Percentiles rank a stretch among this genome's conserved stretches.
These are phyloP conservation scores for Sclerotinia subarctica DNA, from an alignment of 2,329 filamentous ascomycete genomes.

Conservation along the genomic window DNA sequence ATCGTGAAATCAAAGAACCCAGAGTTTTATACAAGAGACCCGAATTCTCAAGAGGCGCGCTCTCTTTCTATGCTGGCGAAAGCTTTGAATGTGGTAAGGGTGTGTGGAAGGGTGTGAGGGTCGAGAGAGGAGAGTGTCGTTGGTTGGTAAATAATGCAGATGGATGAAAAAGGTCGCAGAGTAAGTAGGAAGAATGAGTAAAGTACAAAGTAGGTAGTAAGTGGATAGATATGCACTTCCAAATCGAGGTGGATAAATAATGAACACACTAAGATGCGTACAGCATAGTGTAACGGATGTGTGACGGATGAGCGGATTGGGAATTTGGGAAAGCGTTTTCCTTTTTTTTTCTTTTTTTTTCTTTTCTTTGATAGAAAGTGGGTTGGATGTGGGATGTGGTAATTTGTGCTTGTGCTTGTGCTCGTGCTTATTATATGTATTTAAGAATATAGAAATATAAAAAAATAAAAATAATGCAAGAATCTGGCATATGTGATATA, in stretches of 20 bases:
- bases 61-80: too few species aligned
- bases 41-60: background rate
- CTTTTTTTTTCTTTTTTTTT: background rate
- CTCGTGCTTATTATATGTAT: too few species aligned
- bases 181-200: too few species aligned
- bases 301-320: background rate
- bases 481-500: too few species aligned
- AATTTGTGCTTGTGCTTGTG: too few species aligned
- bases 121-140: background rate
- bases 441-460: too few species aligned
- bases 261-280: background rate
- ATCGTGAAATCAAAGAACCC: background rate
- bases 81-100: background rate
- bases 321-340: background rate
- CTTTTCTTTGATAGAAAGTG: background rate
- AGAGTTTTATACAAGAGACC: background rate
- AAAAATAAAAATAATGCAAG: too few species aligned
- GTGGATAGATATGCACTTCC: background rate
- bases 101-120: too few species aligned
- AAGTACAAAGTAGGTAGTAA: background rate
- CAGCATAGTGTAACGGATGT: background rate
- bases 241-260: background rate
- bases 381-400: background rate
- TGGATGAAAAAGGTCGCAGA: background rate
- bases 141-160: background rate